Percentiles rank a stretch among this genome's conserved stretches.
These are phyloP conservation scores for Neofusicoccum ribis DNA, from an alignment of 2,329 filamentous ascomycete species.

Conservation along the genomic window DNA sequence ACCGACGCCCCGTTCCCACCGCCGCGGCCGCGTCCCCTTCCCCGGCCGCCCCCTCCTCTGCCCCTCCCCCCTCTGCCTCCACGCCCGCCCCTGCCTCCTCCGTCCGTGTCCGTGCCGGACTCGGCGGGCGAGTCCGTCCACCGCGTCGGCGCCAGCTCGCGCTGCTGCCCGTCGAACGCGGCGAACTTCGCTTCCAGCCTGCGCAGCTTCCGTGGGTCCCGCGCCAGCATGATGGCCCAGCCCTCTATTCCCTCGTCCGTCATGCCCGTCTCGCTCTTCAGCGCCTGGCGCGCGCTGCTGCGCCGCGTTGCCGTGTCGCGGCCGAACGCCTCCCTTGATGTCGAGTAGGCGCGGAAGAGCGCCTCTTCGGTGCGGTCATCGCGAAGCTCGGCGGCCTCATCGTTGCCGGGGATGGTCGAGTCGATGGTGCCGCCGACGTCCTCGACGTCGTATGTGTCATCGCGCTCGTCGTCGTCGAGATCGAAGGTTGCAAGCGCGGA, in stretches of 20 bases:
- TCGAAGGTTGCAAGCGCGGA: constrained; percentile 88
- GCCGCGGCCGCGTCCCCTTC: constrained; percentile 37
- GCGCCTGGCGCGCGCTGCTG: constrained; percentile 58
- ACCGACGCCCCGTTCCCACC: constrained; percentile 52
- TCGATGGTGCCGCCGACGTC: constrained; percentile 92
- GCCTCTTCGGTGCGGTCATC: constrained; percentile 66
- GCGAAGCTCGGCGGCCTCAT: constrained; percentile 56
- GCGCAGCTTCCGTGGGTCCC: constrained; percentile 68
- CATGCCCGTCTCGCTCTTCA: constrained; percentile 80
- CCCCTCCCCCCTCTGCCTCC: constrained; percentile 50
- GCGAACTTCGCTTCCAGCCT: constrained; percentile 71
- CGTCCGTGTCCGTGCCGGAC: constrained; percentile 57
- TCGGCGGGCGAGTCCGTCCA: constrained; percentile 59
- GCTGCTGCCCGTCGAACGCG: constrained; percentile 66
- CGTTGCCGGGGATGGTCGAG: constrained; percentile 49
- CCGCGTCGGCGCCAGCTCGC: constrained; percentile 63
- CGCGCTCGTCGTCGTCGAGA: constrained; percentile 90
- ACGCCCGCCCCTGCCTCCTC: constrained; percentile 39
- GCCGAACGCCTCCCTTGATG: constrained; percentile 65
- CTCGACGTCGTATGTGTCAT: constrained; percentile 92
- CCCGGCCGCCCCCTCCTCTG: constrained; percentile 46
- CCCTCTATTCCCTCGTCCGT: constrained; percentile 93
- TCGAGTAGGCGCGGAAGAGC: constrained; percentile 72
- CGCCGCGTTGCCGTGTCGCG: constrained; percentile 71
- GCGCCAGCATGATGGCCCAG: constrained; percentile 82